Evolutionary conservation across 306 rosid species (phyloP).

Genomic region (Heteromeles arbutifolia): DNA sequence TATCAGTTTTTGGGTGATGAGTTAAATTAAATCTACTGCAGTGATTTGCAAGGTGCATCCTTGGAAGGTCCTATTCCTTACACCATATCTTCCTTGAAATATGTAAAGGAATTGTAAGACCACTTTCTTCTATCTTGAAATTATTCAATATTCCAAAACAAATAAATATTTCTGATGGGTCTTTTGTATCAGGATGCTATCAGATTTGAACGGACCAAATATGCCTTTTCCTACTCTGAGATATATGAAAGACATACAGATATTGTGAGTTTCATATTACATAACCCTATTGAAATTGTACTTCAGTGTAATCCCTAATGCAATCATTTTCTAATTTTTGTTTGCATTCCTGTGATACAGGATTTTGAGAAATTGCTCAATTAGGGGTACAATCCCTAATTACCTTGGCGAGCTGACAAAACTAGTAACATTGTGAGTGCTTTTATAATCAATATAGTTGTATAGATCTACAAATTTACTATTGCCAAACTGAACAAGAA

Average conservation of each 20-base stretch:
- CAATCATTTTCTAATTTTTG: not conserved
- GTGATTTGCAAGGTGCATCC: slow-evolving; percentile 70
- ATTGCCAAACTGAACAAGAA: not conserved
- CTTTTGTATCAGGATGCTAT: slow-evolving; percentile 53
- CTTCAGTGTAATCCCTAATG: not conserved
- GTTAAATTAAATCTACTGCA: slow-evolving; percentile 14
- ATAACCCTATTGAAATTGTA: not conserved
- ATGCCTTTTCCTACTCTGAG: slow-evolving; percentile 49
- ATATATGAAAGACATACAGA: slow-evolving; percentile 23
- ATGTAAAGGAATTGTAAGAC: slow-evolving; percentile 42
- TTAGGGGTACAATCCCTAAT: slow-evolving; percentile 33
- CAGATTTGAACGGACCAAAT: slow-evolving; percentile 55
- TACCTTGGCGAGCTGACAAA: slow-evolving; percentile 14
- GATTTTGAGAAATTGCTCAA: slow-evolving; percentile 60
- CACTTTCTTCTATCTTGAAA: slow-evolving; percentile 1
- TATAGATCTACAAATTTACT: not conserved
- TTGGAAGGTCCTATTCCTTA: slow-evolving; percentile 71
- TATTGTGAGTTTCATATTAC: slow-evolving; percentile 45
- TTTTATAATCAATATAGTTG: not conserved
- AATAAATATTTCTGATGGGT: slow-evolving; percentile 14
- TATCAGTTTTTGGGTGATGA: not conserved
- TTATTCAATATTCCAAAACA: not conserved
- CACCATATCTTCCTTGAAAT: slow-evolving; percentile 35
- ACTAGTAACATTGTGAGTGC: slow-evolving; percentile 44
- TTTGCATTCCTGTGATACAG: slow-evolving; percentile 29